phyloP scores from a whole-genome alignment of 2,329 filamentous ascomycete species.

The Paracoccidioides lutzii region DNA sequence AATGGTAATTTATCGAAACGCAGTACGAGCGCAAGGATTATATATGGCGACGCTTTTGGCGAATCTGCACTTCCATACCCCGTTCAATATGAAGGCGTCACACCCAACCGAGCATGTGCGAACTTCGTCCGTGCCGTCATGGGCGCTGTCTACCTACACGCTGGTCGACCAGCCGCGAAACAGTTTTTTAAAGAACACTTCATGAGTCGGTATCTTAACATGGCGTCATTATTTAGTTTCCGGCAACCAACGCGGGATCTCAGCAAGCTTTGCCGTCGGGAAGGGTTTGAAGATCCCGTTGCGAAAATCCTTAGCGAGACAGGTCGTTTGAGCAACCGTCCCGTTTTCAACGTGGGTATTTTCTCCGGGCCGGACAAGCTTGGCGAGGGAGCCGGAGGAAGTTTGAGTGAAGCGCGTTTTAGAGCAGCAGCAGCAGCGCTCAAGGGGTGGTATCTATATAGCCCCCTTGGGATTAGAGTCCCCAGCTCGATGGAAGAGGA shows the following conservation, averaged over 20 bases:
- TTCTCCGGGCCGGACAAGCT: slow-evolving; percentile 85
- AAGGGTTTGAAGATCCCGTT: slow-evolving; percentile 77
- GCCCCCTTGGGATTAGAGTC: slow-evolving; percentile 53
- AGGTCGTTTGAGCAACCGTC: slow-evolving; percentile 67
- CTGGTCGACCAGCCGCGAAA: slow-evolving; percentile 64
- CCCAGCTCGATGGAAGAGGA: slow-evolving; percentile 57
- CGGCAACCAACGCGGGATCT: slow-evolving; percentile 73
- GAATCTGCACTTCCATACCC: slow-evolving; percentile 36
- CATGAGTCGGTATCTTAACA: slow-evolving; percentile 62
- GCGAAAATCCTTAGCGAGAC: slow-evolving; percentile 85
- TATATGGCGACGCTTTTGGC: slow-evolving; percentile 77
- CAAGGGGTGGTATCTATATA: slow-evolving; percentile 95
- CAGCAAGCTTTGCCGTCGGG: slow-evolving; percentile 66
- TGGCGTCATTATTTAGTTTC: slow-evolving; percentile 73
- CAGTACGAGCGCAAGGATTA: slow-evolving; percentile 61
- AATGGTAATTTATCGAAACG: slow-evolving; percentile 46
- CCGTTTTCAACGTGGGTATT: slow-evolving; percentile 88
- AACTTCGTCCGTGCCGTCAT: slow-evolving; percentile 73
- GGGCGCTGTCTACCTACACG: slow-evolving; percentile 75
- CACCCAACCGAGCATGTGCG: slow-evolving; percentile 50
- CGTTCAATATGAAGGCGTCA: slow-evolving; percentile 24
- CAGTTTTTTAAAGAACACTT: slow-evolving; percentile 75
- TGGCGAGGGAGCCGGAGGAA: slow-evolving; percentile 74
- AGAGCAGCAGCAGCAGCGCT: slow-evolving; percentile 74
- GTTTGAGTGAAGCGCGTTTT: slow-evolving; percentile 61